phyloP scores from a whole-genome alignment of 225 moss, liverwort and hornwort genomes.

The Polytrichum formosum region DNA sequence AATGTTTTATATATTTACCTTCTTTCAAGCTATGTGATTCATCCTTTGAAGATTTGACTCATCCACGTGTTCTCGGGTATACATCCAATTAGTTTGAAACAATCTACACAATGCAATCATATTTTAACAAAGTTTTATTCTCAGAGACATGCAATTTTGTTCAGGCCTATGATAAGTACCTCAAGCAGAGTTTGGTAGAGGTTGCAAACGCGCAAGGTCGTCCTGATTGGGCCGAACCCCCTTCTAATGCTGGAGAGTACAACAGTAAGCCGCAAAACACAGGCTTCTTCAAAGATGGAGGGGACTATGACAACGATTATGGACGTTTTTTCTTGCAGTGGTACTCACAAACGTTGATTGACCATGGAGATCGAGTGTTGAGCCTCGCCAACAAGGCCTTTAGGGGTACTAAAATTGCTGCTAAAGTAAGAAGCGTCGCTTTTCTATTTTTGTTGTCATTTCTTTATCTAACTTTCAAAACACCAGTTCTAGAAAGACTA shows the following conservation, averaged over 20 bases:
- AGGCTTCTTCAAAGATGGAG: slow-evolving; percentile 75
- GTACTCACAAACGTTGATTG: slow-evolving; percentile 74
- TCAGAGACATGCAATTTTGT: not conserved
- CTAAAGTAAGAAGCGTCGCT: slow-evolving; percentile 42
- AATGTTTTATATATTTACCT: not conserved
- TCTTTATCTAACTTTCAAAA: not conserved
- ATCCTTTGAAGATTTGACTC: no score
- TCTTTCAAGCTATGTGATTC: no score
- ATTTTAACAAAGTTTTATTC: no score
- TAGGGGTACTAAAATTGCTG: slow-evolving; percentile 63
- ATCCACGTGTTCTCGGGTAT: not conserved
- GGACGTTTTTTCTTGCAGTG: slow-evolving; percentile 80
- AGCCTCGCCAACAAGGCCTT: slow-evolving; percentile 64
- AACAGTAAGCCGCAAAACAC: slow-evolving; percentile 67
- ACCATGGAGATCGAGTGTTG: slow-evolving; percentile 73
- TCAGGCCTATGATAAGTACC: slow-evolving; percentile 72
- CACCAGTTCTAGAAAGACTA: not conserved
- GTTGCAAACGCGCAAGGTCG: slow-evolving; percentile 67
- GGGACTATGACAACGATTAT: slow-evolving; percentile 83
- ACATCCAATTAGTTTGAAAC: not conserved
- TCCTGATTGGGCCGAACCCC: slow-evolving; percentile 65
- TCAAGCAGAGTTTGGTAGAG: slow-evolving; percentile 55
- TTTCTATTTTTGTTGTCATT: not conserved
- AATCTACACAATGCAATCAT: not conserved
- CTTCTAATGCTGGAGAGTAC: slow-evolving; percentile 61